Evolutionary conservation across 108 stramenopile genomes (phyloP).

Genomic region (Aurantiochytrium sp.): DNA sequence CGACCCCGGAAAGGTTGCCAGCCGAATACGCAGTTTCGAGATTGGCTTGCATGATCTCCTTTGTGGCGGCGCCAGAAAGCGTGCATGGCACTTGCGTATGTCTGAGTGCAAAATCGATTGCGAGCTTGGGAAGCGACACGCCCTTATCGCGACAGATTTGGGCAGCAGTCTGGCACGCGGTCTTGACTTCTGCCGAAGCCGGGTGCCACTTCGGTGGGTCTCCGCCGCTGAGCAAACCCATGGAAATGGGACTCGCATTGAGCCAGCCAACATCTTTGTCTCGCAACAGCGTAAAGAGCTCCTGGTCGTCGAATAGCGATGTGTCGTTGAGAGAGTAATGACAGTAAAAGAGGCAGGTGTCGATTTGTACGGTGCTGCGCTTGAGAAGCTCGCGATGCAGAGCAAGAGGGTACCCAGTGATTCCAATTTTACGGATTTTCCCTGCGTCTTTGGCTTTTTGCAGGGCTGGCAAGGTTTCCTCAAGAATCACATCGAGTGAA

Average conservation of each 20-base stretch:
- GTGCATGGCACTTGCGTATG: neutral
- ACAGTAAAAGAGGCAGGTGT: slow-evolving; percentile 71
- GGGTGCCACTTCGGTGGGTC: slow-evolving; percentile 70
- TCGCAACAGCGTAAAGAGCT: slow-evolving; percentile 53
- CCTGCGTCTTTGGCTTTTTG: slow-evolving; percentile 52
- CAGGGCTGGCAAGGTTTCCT: slow-evolving; percentile 67
- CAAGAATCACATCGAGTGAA: slow-evolving; percentile 50
- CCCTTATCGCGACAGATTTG: slow-evolving; percentile 35
- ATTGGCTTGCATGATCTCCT: neutral
- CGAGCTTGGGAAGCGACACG: slow-evolving; percentile 41
- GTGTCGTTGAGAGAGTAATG: slow-evolving; percentile 72
- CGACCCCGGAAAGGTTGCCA: neutral
- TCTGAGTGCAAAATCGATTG: neutral
- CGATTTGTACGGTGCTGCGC: slow-evolving; percentile 49
- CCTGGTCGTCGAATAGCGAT: slow-evolving; percentile 12
- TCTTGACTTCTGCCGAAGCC: slow-evolving; percentile 51
- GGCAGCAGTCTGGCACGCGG: slow-evolving; percentile 57
- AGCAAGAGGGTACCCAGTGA: slow-evolving; percentile 80
- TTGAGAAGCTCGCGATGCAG: slow-evolving; percentile 68
- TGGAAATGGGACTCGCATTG: slow-evolving; percentile 73
- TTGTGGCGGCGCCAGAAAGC: neutral
- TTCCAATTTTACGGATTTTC: slow-evolving; percentile 63
- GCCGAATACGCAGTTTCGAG: neutral
- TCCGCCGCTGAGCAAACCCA: slow-evolving; percentile 66
- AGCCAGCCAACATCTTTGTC: slow-evolving; percentile 44